Evolutionary conservation across 306 rosid genomes (phyloP).

Genomic region (Corylus americana): DNA sequence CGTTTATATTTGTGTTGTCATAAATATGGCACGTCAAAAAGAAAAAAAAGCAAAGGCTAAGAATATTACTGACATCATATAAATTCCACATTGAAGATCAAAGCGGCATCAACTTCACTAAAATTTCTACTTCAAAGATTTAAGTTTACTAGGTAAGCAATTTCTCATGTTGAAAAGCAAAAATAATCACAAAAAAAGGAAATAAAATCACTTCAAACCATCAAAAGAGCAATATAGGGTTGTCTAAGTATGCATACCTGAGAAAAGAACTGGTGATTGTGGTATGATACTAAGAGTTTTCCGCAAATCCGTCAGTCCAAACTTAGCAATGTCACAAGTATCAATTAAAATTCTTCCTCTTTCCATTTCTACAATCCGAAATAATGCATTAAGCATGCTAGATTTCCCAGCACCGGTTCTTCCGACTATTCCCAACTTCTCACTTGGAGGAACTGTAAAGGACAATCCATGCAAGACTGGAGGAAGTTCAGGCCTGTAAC

Average conservation of each 20-base stretch:
- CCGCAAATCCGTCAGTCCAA: slow-evolving; percentile 75
- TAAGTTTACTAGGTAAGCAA: neutral
- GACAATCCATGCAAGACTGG: slow-evolving; percentile 80
- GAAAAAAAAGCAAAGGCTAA: neutral
- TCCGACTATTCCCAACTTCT: slow-evolving; percentile 88
- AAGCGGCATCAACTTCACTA: neutral
- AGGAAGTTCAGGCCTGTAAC: slow-evolving; percentile 89
- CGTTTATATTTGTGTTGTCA: neutral
- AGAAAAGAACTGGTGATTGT: slow-evolving; percentile 84
- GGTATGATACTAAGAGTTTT: slow-evolving; percentile 86
- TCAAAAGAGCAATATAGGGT: neutral
- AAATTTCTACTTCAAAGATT: neutral
- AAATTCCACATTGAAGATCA: neutral
- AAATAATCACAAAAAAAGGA: neutral
- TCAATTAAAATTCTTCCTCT: slow-evolving; percentile 74
- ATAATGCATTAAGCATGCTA: slow-evolving; percentile 87
- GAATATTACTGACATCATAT: neutral
- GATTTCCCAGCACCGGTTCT: slow-evolving; percentile 98
- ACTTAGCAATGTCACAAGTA: slow-evolving; percentile 59
- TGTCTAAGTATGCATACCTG: slow-evolving; percentile 50
- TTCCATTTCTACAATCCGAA: slow-evolving; percentile 76
- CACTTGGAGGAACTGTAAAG: slow-evolving; percentile 61
- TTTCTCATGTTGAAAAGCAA: neutral
- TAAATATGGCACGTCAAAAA: neutral
- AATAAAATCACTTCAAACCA: slow-evolving; percentile 8